phyloP scores from a whole-genome alignment of 208 protist species.

The Naegleria lovaniensis region DNA sequence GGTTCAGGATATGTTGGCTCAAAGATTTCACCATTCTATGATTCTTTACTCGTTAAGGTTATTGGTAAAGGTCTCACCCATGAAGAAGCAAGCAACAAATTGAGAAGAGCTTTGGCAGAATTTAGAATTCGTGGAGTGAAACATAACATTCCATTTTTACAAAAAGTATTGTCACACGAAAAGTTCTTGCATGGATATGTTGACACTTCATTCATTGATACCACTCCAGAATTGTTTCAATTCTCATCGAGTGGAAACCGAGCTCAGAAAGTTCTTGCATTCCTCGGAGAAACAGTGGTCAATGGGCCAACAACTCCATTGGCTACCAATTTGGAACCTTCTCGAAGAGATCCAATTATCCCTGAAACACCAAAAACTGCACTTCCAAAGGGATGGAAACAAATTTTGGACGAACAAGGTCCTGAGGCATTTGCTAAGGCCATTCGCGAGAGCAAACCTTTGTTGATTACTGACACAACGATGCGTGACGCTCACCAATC shows the following conservation, averaged over 20 bases:
- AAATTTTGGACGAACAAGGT: conserved; percentile 49
- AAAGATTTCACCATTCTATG: conserved; percentile 83
- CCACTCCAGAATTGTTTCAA: not conserved
- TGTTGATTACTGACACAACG: conserved; percentile 68
- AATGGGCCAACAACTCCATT: not conserved
- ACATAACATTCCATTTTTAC: conserved; percentile 76
- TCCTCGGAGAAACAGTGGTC: not conserved
- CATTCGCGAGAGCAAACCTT: conserved; percentile 36
- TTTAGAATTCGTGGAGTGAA: conserved; percentile 77
- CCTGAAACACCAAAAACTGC: not conserved
- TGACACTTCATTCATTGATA: conserved; percentile 68
- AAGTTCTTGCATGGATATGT: conserved; percentile 60
- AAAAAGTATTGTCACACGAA: conserved; percentile 52
- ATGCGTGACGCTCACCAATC: conserved; percentile 67
- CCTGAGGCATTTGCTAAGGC: conserved; percentile 58
- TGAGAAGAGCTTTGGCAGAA: conserved; percentile 62
- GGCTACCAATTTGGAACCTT: too few species aligned
- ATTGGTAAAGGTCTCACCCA: conserved; percentile 77
- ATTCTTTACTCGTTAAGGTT: conserved; percentile 95
- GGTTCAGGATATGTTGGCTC: conserved; percentile 72
- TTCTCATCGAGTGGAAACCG: conserved; percentile 1
- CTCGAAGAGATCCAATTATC: not conserved
- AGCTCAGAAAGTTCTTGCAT: conserved; percentile 30
- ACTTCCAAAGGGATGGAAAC: conserved; percentile 36
- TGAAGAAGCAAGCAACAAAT: conserved; percentile 54